Percentiles rank a stretch among this genome's conserved stretches.
Evolutionary conservation across 176 grass and related monocot genomes (phyloP).

Genomic region (Ensete glaucum): DNA sequence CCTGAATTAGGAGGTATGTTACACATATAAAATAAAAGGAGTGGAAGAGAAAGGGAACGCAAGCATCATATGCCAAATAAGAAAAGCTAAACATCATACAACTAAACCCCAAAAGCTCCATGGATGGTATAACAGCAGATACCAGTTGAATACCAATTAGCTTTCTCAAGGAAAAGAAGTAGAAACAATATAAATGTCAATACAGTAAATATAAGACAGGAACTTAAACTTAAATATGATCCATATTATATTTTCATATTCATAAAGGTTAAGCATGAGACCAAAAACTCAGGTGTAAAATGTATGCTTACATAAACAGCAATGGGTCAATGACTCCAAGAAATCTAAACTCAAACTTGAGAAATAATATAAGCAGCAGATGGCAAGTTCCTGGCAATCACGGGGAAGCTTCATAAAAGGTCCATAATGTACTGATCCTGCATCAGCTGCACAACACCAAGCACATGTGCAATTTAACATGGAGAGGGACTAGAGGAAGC

Average conservation of each 20-base stretch:
- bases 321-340: slow-evolving; percentile 46
- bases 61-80: neutral
- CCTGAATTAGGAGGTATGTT: slow-evolving; percentile 43
- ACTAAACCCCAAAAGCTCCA: too few species aligned
- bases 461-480: slow-evolving; percentile 9
- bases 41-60: neutral
- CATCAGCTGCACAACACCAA: slow-evolving; percentile 30
- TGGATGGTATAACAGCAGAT: too few species aligned
- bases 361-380: slow-evolving; percentile 86
- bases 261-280: neutral
- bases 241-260: neutral
- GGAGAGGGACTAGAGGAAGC: neutral
- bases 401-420: slow-evolving; percentile 44
- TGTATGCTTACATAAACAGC: slow-evolving; percentile 76
- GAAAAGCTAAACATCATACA: neutral
- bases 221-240: neutral
- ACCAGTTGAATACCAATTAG: too few species aligned
- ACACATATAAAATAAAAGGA: neutral
- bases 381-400: slow-evolving; percentile 72
- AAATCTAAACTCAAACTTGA: slow-evolving; percentile 51
- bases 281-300: neutral
- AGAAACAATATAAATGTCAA: neutral
- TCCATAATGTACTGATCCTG: slow-evolving; percentile 44
- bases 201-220: neutral
- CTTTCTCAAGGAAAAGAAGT: neutral